A percentile compares a stretch with the other conserved stretches of the same genome.
Evolutionary conservation across 2,329 filamentous ascomycete species (phyloP).

Genomic region (Ophiostoma pallidulum): DNA sequence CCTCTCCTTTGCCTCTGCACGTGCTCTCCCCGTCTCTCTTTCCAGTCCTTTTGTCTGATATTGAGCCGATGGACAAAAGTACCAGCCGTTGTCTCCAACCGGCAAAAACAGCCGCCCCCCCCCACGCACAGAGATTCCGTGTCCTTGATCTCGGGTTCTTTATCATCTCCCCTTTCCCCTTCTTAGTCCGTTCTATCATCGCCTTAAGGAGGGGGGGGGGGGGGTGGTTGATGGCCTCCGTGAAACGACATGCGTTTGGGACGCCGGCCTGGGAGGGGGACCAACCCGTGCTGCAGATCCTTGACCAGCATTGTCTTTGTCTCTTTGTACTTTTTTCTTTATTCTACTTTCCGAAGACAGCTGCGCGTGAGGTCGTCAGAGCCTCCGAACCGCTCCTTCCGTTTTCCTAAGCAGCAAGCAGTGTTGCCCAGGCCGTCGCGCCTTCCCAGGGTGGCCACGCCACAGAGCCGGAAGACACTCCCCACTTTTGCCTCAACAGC

Average conservation of each 20-base stretch:
- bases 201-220: constrained; percentile 3
- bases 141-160: not conserved
- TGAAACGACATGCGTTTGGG: constrained; percentile 13
- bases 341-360: too few species aligned
- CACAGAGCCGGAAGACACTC: too few species aligned
- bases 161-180: not conserved
- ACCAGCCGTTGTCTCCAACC: not conserved
- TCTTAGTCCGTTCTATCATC: not conserved
- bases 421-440: not conserved
- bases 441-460: constrained; percentile 5
- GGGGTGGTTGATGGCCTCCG: too few species aligned
- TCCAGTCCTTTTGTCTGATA: too few species aligned
- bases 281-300: not conserved
- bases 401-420: not conserved
- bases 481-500: too few species aligned
- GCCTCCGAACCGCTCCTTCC: not conserved
- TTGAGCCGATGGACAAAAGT: too few species aligned
- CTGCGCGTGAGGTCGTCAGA: not conserved
- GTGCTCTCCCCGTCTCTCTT: too few species aligned
- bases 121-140: too few species aligned
- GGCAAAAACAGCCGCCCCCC: too few species aligned
- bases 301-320: too few species aligned
- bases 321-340: too few species aligned
- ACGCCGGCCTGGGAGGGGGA: not conserved
- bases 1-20: not conserved